These are phyloP conservation scores for Petasospora rhodanensis DNA, from an alignment of 1,139 yeast genomes.

Conservation along the genomic window DNA sequence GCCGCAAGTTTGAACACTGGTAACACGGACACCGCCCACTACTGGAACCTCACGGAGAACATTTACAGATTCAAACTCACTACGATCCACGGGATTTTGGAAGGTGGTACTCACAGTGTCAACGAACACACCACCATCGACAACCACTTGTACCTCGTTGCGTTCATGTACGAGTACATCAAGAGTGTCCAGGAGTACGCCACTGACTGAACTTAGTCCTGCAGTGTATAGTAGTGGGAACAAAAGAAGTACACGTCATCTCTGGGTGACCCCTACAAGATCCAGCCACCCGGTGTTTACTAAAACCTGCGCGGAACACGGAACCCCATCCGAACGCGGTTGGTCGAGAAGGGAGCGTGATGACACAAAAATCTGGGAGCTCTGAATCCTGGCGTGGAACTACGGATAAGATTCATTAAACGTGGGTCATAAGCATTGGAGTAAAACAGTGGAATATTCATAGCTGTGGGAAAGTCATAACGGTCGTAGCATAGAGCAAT, in stretches of 20 bases:
- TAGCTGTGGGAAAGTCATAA: not conserved
- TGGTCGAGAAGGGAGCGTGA: too few species aligned
- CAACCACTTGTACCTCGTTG: conserved; percentile 46
- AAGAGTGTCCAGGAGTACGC: conserved; percentile 16
- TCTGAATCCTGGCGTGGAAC: too few species aligned
- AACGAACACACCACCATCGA: conserved; percentile 46
- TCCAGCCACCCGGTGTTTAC: too few species aligned
- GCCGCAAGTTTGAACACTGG: conserved; percentile 51
- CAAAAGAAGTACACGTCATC: too few species aligned
- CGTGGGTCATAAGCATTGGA: not conserved
- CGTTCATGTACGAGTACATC: conserved; percentile 46
- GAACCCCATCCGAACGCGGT: too few species aligned
- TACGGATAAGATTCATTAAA: not conserved
- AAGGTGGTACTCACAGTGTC: conserved; percentile 39
- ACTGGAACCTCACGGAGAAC: conserved; percentile 52
- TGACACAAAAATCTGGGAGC: too few species aligned
- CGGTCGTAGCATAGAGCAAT: too few species aligned
- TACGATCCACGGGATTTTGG: conserved; percentile 15
- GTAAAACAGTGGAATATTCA: not conserved
- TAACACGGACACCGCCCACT: conserved; percentile 59
- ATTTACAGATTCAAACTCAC: conserved; percentile 42
- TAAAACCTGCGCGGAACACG: too few species aligned
- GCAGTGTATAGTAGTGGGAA: too few species aligned
- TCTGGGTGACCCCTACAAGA: too few species aligned
- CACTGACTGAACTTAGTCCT: too few species aligned